Conservation (phyloP, 2,329 filamentous ascomycete species). For the Fragosphaeria purpurea region DNA sequence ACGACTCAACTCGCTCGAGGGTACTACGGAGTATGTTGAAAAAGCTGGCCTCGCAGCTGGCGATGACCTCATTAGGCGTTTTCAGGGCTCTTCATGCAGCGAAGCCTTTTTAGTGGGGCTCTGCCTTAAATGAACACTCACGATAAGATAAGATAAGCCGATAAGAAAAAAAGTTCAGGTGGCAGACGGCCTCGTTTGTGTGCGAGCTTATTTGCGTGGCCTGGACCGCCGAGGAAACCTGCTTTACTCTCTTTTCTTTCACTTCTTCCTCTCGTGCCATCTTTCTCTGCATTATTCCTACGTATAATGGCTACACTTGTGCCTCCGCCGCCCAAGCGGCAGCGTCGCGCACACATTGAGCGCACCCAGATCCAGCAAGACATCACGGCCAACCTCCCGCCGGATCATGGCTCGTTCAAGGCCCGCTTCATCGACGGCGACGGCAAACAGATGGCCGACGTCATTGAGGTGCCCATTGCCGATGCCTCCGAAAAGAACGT, state of each 20-base stretch:
- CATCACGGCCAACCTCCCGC: constrained; percentile 56
- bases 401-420: constrained; percentile 65
- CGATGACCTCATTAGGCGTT: too few relatives aligned
- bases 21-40: too few relatives aligned
- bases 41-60: too few relatives aligned
- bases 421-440: constrained; percentile 81
- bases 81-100: too few relatives aligned
- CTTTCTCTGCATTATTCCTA: background rate
- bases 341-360: constrained; percentile 65
- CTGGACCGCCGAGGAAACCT: too few relatives aligned
- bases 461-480: constrained; percentile 65
- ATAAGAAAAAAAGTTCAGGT: constrained; percentile 9
- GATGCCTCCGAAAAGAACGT: constrained; percentile 85
- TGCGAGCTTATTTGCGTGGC: too few relatives aligned
- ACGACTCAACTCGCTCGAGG: too few relatives aligned
- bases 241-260: too few relatives aligned
- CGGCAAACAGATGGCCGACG: constrained; percentile 59
- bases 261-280: too few relatives aligned
- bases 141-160: constrained; percentile 8
- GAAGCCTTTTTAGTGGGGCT: too few relatives aligned
- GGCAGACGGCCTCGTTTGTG: too few relatives aligned
- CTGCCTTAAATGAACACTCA: too few relatives aligned
- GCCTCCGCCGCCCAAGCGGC: constrained; percentile 53
- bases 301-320: constrained; percentile 23
- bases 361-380: constrained; percentile 66